These are phyloP conservation scores for Akanthomyces uredinophilus DNA, from an alignment of 2,329 filamentous ascomycete species.

Conservation along the genomic window DNA sequence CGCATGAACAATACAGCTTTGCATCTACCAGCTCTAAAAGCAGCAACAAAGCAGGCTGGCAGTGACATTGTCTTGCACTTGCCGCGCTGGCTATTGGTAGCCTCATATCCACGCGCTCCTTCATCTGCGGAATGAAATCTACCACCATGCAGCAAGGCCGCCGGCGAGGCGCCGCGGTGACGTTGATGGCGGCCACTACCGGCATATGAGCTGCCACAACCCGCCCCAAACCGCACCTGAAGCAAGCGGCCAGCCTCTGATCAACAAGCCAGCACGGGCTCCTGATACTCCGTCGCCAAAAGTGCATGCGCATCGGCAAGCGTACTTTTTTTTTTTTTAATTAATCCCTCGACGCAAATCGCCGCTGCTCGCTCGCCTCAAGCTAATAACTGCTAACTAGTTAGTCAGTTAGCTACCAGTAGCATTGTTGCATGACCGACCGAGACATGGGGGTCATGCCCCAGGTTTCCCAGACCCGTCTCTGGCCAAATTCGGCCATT, in stretches of 20 bases:
- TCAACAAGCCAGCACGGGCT: background rate
- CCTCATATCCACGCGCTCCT: background rate
- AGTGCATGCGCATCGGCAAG: background rate
- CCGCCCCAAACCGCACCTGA: background rate
- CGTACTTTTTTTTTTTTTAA: background rate
- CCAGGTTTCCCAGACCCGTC: background rate
- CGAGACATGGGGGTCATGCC: background rate
- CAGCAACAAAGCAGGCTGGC: too few species aligned
- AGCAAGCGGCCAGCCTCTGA: background rate
- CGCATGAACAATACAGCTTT: too few species aligned
- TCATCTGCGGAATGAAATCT: background rate
- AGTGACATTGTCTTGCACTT: too few species aligned
- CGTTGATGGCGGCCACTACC: constrained; percentile 1
- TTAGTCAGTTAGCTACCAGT: background rate
- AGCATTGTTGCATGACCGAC: background rate
- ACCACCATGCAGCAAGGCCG: too few species aligned
- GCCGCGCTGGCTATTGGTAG: background rate
- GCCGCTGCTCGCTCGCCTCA: background rate
- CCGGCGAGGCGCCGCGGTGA: background rate
- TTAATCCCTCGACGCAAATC: background rate
- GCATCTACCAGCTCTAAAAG: too few species aligned
- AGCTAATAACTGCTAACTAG: background rate
- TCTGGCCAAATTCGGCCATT: background rate
- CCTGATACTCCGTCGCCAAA: background rate
- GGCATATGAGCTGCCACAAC: background rate